These are phyloP conservation scores for Lactarius tabidus DNA, from an alignment of 768 basidiomycete genomes.

Conservation along the genomic window DNA sequence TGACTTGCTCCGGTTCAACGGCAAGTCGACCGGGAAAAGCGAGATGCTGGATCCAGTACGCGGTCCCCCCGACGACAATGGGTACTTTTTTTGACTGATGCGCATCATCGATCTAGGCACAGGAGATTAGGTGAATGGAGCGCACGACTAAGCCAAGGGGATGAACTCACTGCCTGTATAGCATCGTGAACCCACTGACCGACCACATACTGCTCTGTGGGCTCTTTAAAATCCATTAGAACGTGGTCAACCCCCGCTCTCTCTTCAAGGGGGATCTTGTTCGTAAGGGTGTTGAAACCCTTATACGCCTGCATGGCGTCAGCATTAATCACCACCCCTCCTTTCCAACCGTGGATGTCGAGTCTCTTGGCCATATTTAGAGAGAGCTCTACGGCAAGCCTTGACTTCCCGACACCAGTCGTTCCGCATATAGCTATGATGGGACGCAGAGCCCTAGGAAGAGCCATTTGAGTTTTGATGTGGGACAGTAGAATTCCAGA, in stretches of 20 bases:
- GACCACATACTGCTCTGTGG: conserved; percentile 83
- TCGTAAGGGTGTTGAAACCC: conserved; percentile 90
- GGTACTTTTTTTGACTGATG: conserved; percentile 63
- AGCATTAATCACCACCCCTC: conserved; percentile 84
- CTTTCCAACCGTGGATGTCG: conserved; percentile 43
- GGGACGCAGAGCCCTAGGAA: conserved; percentile 44
- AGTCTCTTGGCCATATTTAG: conserved; percentile 43
- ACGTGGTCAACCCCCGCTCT: conserved; percentile 80
- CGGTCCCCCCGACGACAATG: conserved; percentile 91
- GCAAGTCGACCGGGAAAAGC: conserved; percentile 78
- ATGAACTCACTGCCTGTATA: conserved; percentile 56
- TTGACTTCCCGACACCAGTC: conserved; percentile 95
- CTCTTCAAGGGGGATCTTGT: conserved; percentile 80
- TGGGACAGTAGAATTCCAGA: not conserved
- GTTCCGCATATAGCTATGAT: conserved; percentile 88
- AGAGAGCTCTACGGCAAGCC: conserved; percentile 85
- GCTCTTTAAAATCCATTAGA: conserved; percentile 82
- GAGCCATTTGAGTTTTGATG: not conserved
- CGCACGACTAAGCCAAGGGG: conserved; percentile 1
- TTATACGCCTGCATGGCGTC: conserved; percentile 97
- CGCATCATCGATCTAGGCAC: conserved; percentile 71
- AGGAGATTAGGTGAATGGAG: conserved; percentile 9
- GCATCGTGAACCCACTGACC: conserved; percentile 89
- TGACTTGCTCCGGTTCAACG: conserved; percentile 26
- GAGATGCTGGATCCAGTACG: conserved; percentile 97